phyloP scores from a whole-genome alignment of 2,329 filamentous ascomycete species.

The Hypoxylon sp. region DNA sequence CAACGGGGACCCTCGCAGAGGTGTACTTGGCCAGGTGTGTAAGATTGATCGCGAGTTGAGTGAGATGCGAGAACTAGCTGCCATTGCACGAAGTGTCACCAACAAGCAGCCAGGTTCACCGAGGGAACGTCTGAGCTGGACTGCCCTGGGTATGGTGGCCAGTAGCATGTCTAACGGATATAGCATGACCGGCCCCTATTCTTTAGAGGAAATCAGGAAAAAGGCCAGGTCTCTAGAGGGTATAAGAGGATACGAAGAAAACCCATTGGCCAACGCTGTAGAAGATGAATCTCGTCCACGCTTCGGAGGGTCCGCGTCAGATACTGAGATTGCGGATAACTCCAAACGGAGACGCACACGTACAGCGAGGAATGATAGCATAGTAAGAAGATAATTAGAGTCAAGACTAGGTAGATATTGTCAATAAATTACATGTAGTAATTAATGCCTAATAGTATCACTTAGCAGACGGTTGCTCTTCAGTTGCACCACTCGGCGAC shows the following conservation, averaged over 20 bases:
- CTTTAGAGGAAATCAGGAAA: conserved; percentile 35
- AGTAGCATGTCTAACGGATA: conserved; percentile 30
- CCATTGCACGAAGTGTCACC: conserved; percentile 48
- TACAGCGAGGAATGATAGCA: background rate
- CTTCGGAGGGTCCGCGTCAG: background rate
- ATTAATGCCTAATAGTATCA: too few relatives aligned
- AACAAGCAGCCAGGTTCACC: conserved; percentile 29
- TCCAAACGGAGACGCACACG: background rate
- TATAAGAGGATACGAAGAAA: conserved; percentile 35
- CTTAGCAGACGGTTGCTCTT: too few relatives aligned
- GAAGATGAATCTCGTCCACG: conserved; percentile 1
- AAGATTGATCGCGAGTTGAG: conserved; percentile 52
- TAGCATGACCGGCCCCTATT: conserved; percentile 46
- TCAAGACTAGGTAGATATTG: too few relatives aligned
- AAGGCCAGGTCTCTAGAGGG: conserved; percentile 32
- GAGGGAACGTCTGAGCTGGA: conserved; percentile 52
- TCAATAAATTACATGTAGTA: too few relatives aligned
- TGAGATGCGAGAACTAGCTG: conserved; percentile 54
- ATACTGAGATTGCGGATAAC: background rate
- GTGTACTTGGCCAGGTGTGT: conserved; percentile 48
- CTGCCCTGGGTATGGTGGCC: conserved; percentile 49
- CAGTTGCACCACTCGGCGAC: too few relatives aligned
- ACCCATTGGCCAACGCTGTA: conserved; percentile 28
- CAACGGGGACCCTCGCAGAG: conserved; percentile 33
- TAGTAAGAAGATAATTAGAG: too few relatives aligned